Conservation (phyloP, 306 rosid species). For the Vigna angularis region DNA sequence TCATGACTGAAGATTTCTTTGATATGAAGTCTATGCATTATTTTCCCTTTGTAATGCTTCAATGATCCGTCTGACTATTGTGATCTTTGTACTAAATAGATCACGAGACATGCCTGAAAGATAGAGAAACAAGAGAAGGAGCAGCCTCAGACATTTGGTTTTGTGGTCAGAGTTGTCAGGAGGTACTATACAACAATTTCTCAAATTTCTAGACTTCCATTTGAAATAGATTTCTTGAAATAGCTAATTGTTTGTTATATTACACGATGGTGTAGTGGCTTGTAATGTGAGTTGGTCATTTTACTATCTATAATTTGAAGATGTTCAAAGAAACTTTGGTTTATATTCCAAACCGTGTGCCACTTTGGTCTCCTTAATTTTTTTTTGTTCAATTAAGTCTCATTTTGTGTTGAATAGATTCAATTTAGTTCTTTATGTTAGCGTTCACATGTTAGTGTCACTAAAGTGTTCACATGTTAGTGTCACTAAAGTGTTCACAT, state of each 20-base stretch:
- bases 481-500: no score
- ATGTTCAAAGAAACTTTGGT: constrained; percentile 26
- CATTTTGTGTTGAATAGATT: no score
- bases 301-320: constrained; percentile 28
- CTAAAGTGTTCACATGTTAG: no score
- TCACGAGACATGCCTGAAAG: constrained; percentile 74
- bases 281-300: constrained; percentile 25
- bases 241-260: constrained; percentile 36
- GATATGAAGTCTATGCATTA: constrained; percentile 23
- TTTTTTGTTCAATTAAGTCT: no score
- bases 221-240: constrained; percentile 41
- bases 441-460: no score
- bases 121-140: constrained; percentile 54
- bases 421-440: no score
- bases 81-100: constrained; percentile 58
- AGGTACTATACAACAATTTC: constrained; percentile 60
- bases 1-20: constrained; percentile 23
- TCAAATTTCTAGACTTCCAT: constrained; percentile 26
- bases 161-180: constrained; percentile 79
- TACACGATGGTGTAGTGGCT: constrained; percentile 15
- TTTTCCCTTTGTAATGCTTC: constrained; percentile 39
- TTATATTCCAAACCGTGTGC: constrained; percentile 32
- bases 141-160: constrained; percentile 66
- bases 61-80: constrained; percentile 43
- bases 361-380: background rate